A percentile compares a stretch with the other conserved stretches of the same genome.
Evolutionary conservation across 1,284 basidiomycete species (phyloP).

Genomic region (Fomitopsis schrenkii): DNA sequence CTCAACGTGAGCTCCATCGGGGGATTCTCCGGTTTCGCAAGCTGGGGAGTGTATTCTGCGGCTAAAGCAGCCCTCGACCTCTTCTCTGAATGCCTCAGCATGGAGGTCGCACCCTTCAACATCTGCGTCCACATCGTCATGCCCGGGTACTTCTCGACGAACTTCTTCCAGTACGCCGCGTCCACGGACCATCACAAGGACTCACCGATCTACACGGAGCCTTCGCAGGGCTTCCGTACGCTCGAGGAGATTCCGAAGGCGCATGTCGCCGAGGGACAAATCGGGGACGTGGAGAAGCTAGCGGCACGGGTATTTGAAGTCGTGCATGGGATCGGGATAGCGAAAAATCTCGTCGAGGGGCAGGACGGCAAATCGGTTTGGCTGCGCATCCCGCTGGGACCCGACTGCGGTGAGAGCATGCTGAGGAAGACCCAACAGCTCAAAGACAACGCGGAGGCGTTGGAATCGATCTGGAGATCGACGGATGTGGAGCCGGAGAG

Average conservation of each 20-base stretch:
- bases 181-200: constrained; percentile 1
- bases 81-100: constrained; percentile 24
- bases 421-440: constrained; percentile 3
- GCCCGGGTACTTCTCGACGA: constrained; percentile 30
- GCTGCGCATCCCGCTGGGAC: background rate
- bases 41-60: constrained; percentile 23
- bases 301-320: constrained; percentile 21
- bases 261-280: constrained; percentile 7
- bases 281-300: constrained; percentile 20
- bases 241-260: constrained; percentile 10
- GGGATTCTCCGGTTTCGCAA: constrained; percentile 9
- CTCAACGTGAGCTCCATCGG: constrained; percentile 24
- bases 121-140: constrained; percentile 25
- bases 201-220: constrained; percentile 18
- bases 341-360: background rate
- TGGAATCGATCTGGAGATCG: constrained; percentile 21
- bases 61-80: constrained; percentile 28
- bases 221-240: constrained; percentile 13
- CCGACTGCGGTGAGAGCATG: constrained; percentile 1
- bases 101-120: constrained; percentile 25
- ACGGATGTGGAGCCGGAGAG: constrained; percentile 20
- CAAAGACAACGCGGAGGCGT: constrained; percentile 18
- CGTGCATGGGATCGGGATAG: constrained; percentile 10
- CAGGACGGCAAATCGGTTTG: background rate
- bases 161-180: constrained; percentile 17